Percentiles rank a stretch among this genome's conserved stretches.
phyloP scores from a whole-genome alignment of 2,329 filamentous ascomycete genomes.

The Aspergillus vadensis region DNA sequence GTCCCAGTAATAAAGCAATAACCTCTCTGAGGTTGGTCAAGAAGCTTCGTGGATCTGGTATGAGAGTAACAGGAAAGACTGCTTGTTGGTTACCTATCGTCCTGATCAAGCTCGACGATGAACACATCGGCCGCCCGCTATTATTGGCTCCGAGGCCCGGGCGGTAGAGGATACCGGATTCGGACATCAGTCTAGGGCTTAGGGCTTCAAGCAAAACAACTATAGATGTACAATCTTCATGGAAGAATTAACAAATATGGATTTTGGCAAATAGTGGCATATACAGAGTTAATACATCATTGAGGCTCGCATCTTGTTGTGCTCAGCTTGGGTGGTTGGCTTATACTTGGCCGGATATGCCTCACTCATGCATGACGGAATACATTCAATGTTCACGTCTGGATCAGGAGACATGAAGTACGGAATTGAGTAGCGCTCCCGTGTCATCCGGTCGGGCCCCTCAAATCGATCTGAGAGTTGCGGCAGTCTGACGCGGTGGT shows the following conservation, averaged over 20 bases:
- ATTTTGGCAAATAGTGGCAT: too few species aligned
- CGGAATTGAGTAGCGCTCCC: conserved; percentile 60
- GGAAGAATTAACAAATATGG: not conserved
- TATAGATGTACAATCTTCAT: not conserved
- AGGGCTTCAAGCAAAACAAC: conserved; percentile 15
- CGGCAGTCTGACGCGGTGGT: conserved; percentile 56
- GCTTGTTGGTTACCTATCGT: not conserved
- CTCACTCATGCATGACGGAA: conserved; percentile 50
- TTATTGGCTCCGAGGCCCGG: conserved; percentile 15
- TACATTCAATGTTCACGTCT: conserved; percentile 54
- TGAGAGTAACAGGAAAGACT: not conserved
- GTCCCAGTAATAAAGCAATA: too few species aligned
- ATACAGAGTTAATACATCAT: conserved; percentile 19
- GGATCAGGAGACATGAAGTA: conserved; percentile 60
- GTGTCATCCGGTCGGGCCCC: conserved; percentile 48
- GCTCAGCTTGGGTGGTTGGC: conserved; percentile 48
- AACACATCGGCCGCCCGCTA: conserved; percentile 13
- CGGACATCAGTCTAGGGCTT: conserved; percentile 21
- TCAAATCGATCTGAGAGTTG: conserved; percentile 42
- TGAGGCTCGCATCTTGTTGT: conserved; percentile 39
- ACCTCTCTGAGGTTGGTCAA: not conserved
- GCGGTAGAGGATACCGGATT: conserved; percentile 12
- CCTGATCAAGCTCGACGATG: conserved; percentile 9
- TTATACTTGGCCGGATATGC: conserved; percentile 54
- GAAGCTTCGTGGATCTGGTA: not conserved